phyloP scores from a whole-genome alignment of 164 flowering plant genomes.

The Aristolochia californica region DNA sequence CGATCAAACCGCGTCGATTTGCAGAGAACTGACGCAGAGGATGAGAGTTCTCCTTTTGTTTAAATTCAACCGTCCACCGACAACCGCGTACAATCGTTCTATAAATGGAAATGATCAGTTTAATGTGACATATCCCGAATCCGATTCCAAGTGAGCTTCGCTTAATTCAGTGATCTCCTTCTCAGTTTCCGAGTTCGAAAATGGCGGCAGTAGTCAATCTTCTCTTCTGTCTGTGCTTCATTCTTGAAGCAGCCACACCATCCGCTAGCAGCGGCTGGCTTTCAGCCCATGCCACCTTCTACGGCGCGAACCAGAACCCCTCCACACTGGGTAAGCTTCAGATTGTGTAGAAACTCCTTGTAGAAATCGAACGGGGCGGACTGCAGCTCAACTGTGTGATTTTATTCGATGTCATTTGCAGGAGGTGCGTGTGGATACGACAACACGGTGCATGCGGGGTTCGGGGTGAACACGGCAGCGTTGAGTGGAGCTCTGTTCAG shows the following conservation, averaged over 20 bases:
- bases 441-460: slow-evolving; percentile 62
- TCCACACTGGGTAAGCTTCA: slow-evolving; percentile 44
- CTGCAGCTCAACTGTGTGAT: too few species aligned
- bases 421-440: slow-evolving; percentile 91
- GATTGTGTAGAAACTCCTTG: too few species aligned
- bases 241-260: slow-evolving; percentile 6
- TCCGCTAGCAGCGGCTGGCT: slow-evolving; percentile 32
- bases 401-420: slow-evolving; percentile 5
- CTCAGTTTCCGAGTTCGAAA: background rate
- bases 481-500: slow-evolving; percentile 51
- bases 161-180: too few species aligned
- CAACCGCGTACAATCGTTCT: background rate
- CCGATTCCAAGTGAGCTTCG: too few species aligned
- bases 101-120: background rate
- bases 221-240: background rate
- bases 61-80: background rate
- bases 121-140: background rate
- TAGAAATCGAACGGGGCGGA: too few species aligned
- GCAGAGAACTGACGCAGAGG: too few species aligned
- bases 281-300: slow-evolving; percentile 58
- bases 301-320: slow-evolving; percentile 47
- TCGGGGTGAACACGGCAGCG: slow-evolving; percentile 61
- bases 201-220: background rate
- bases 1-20: too few species aligned
- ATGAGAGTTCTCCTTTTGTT: too few species aligned